These are phyloP conservation scores for Fusarium goolgardi DNA, from an alignment of 2,329 filamentous ascomycete species.

Conservation along the genomic window DNA sequence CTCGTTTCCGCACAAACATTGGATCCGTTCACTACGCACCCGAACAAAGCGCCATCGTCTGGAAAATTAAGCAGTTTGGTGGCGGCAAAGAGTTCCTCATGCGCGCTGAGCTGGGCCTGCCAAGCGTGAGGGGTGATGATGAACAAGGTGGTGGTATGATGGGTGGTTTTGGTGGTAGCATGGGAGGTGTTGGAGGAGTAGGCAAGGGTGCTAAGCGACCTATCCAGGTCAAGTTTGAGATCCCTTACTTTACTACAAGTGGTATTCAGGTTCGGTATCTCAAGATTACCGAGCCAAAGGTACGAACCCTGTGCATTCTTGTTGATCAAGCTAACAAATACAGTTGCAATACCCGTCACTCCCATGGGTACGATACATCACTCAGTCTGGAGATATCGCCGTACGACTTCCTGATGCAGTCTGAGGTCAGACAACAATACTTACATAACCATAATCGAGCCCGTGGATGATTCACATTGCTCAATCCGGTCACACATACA, in stretches of 20 bases:
- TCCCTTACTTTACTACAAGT: slow-evolving; percentile 99
- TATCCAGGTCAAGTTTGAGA: slow-evolving; percentile 99
- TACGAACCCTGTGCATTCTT: slow-evolving; percentile 57
- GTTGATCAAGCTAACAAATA: slow-evolving; percentile 11
- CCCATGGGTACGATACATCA: slow-evolving; percentile 99
- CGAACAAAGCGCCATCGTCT: slow-evolving; percentile 96
- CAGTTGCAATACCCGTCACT: slow-evolving; percentile 97
- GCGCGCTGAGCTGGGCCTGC: slow-evolving; percentile 94
- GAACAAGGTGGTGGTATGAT: slow-evolving; percentile 98
- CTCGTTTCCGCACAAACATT: slow-evolving; percentile 96
- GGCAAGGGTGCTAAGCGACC: slow-evolving; percentile 91
- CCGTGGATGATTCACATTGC: slow-evolving; percentile 8
- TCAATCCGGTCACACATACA: slow-evolving; percentile 8
- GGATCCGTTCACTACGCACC: slow-evolving; percentile 97
- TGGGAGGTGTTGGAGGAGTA: slow-evolving; percentile 84
- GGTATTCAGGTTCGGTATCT: slow-evolving; percentile 98
- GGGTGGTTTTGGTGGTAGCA: slow-evolving; percentile 94
- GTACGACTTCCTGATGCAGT: slow-evolving; percentile 92
- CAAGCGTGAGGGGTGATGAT: slow-evolving; percentile 93
- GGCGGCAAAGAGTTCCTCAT: slow-evolving; percentile 99
- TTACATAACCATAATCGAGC: slow-evolving; percentile 35
- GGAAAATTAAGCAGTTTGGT: slow-evolving; percentile 99
- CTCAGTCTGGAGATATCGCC: slow-evolving; percentile 95
- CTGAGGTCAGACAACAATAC: slow-evolving; percentile 55
- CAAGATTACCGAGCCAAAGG: slow-evolving; percentile 99